Evolutionary conservation across 2,329 filamentous ascomycete species (phyloP), one percentile per base, ranked within the genome.

Genomic region (Neofusicoccum ribis): DNA sequence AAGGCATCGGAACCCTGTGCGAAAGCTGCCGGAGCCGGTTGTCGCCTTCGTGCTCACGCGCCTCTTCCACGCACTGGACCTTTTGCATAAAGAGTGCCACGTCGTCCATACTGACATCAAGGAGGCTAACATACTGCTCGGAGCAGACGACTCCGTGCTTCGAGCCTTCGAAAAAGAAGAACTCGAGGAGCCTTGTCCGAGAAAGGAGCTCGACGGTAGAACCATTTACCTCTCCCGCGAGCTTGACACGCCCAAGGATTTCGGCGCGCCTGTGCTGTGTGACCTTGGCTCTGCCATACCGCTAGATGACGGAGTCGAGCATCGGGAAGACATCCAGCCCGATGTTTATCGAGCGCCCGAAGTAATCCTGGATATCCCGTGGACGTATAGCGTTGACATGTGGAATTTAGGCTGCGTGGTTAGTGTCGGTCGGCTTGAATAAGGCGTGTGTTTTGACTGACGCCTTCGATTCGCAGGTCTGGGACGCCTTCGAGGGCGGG

Each of bases 71-170:
- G 23, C 23, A 23, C 23, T 23, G 3, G 23, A 23, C 3, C 23
- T 23, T 23, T 23, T 23, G 23, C 23, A 23, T 23, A 23, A 23
- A 23, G 23, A 23, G 23, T 23, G 23, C 23, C 23, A 23, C 23
- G 23, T 23, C 23, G 23, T 23, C 23, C 81, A 83, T 69, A 82
- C 78, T 58, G 79, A 82, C 52, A 79, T 83, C 65, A 82, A 81
- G 61, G 70, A 71, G 1, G 78, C 79, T 67, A 82, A 81, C 64
- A 78, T 81, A 52, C 66, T 82, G 3, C 71, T 75, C 50, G 74
- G 72, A 59, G 70, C 71, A n/a, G 78, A 80, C 67, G 67, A 70
- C 0, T 65, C 72, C n/a, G 74, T 80, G 2, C 69, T 81, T 27
- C 66, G 76, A 36, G 69, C 66, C 9, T 79, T 80, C 66, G 70